Conservation (phyloP, 2,329 filamentous ascomycete species). For the Colletotrichum somersetense region DNA sequence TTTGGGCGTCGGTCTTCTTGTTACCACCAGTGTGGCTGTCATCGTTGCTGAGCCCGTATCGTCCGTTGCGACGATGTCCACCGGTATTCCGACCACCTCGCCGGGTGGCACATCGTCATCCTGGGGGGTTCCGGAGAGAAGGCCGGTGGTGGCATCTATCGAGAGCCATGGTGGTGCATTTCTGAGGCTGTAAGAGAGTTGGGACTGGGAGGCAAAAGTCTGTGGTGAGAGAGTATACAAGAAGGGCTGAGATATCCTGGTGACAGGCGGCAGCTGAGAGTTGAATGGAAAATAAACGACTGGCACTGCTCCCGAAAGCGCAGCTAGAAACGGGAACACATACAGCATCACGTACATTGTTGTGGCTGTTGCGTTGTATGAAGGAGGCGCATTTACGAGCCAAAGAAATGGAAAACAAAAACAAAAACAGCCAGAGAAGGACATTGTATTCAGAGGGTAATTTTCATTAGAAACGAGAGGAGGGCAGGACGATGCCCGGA, state of each 20-base stretch:
- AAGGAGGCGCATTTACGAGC: slow-evolving; percentile 38
- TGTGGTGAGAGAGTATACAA: slow-evolving; percentile 78
- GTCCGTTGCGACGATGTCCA: slow-evolving; percentile 80
- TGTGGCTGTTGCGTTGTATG: slow-evolving; percentile 46
- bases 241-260: slow-evolving; percentile 75
- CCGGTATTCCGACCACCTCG: slow-evolving; percentile 68
- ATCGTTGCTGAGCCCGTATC: slow-evolving; percentile 71
- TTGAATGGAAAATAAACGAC: slow-evolving; percentile 79
- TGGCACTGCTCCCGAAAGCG: slow-evolving; percentile 55
- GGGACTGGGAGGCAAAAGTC: slow-evolving; percentile 75
- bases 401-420: slow-evolving; percentile 40
- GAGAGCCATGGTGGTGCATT: slow-evolving; percentile 80
- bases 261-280: slow-evolving; percentile 85
- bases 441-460: slow-evolving; percentile 30
- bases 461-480: slow-evolving; percentile 28
- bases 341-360: slow-evolving; percentile 46
- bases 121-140: slow-evolving; percentile 78
- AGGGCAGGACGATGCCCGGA: slow-evolving; percentile 19
- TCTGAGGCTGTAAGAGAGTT: slow-evolving; percentile 75
- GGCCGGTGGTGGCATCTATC: slow-evolving; percentile 73
- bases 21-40: slow-evolving; percentile 79
- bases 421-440: slow-evolving; percentile 33
- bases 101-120: slow-evolving; percentile 61
- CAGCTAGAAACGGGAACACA: slow-evolving; percentile 48
- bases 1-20: slow-evolving; percentile 65